Evolutionary conservation across 345 rosid genomes (phyloP), one percentile per base, ranked within the genome.

Genomic region (Euphorbia peplus): DNA sequence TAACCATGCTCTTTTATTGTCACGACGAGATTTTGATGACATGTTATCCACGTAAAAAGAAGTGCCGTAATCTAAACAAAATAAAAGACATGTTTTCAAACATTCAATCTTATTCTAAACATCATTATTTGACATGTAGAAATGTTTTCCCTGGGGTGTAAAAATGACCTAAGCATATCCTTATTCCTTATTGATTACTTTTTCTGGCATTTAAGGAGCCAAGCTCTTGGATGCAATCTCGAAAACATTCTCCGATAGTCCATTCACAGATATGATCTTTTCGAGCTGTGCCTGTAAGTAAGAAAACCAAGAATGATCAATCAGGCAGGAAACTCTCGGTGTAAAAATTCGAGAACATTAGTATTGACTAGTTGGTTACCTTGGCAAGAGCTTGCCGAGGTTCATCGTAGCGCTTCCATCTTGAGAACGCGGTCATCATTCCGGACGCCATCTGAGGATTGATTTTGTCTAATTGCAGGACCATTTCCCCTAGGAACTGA

Each of bases 371-470:
- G 11, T n/a, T n/a, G n/a, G n/a, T 68, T 83, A 95, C 97, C 97
- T 90, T 92, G 41, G 97, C 93, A 37, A 90, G 89, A 52, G 73
- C 82, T 83, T 92, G 98, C 41, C 99, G 82, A 61, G 80, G 79
- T 80, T 88, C 90, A 46, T 92, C 98, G 4, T 80, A 95, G 53
- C 97, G 97, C 83, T 61, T 92, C 99, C 99, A 92, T 85, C 96
- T 86, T 26, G 99, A 95, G 86, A 95, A 90, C 64, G 99, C 91
- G 26, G 98, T 90, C 39, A 95, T 97, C 96, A 87, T 86, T 58
- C 99, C 82, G 29, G 97, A 91, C 8, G 98, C 99, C 77, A 92
- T 97, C 97, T 91, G 79, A 74, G 96, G 98, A 69, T 95, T 95
- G 67, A 88, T 71, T 82, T 88, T 95, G 87, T 95, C 99, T 42